phyloP scores from a whole-genome alignment of 164 flowering plant species.

The Brasenia schreberi region DNA sequence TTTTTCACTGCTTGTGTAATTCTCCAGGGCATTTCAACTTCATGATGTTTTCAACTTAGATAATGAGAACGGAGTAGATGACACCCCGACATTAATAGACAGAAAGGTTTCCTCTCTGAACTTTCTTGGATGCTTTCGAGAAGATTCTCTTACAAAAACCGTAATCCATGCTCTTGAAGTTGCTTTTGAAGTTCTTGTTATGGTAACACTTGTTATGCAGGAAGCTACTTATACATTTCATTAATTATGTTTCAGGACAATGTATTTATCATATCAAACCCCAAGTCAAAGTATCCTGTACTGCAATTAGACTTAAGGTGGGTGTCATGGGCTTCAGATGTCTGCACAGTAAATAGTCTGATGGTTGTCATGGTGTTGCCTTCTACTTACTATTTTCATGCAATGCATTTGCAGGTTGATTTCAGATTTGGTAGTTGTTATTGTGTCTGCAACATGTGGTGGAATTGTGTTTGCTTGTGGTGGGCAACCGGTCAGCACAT shows the following conservation, averaged over 20 bases:
- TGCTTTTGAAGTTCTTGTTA: not conserved
- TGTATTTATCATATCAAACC: constrained; percentile 85
- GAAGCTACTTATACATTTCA: not conserved
- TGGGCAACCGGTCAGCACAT: constrained; percentile 78
- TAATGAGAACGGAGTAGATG: constrained; percentile 74
- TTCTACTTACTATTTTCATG: not conserved
- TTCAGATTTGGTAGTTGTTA: constrained; percentile 85
- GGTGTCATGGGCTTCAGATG: not conserved
- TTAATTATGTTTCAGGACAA: constrained; percentile 48
- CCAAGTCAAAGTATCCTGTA: constrained; percentile 84
- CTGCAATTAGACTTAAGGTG: constrained; percentile 81
- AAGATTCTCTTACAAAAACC: no score
- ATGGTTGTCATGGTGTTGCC: not conserved
- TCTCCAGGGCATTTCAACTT: constrained; percentile 48
- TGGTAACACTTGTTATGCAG: no score
- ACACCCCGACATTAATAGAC: constrained; percentile 86
- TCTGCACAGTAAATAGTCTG: no score
- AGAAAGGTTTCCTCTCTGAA: constrained; percentile 36
- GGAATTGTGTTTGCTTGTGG: constrained; percentile 97
- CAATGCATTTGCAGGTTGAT: constrained; percentile 49
- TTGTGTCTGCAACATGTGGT: constrained; percentile 96
- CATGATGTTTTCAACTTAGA: constrained; percentile 43
- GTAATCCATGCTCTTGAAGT: not conserved
- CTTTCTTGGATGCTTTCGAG: no score
- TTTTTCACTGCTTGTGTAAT: not conserved